A percentile compares a stretch with the other conserved stretches of the same genome.
Evolutionary conservation across 192 early-diverging fungal species (phyloP).

Genomic region (Coemansia sp.): DNA sequence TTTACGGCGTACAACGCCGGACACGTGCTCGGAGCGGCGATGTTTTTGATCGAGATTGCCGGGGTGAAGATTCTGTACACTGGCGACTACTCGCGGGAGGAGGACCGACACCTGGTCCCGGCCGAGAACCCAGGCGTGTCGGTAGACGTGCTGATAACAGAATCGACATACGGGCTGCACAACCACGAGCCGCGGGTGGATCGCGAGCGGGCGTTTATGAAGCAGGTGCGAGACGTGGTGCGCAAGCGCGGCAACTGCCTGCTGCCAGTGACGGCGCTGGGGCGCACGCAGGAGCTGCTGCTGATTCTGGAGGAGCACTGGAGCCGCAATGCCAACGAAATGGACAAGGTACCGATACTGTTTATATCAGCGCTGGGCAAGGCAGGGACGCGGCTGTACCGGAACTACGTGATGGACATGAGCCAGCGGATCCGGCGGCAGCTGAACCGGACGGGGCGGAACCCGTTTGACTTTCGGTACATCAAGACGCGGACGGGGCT

Average conservation of each 20-base stretch:
- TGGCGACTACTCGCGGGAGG: slow-evolving; percentile 98
- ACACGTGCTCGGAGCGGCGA: slow-evolving; percentile 96
- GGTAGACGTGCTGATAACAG: slow-evolving; percentile 91
- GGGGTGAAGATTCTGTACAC: slow-evolving; percentile 92
- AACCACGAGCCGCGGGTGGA: slow-evolving; percentile 91
- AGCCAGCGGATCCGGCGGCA: slow-evolving; percentile 89
- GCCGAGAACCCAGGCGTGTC: slow-evolving; percentile 84
- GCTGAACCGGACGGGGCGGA: slow-evolving; percentile 65
- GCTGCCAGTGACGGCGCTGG: slow-evolving; percentile 96
- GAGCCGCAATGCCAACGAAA: slow-evolving; percentile 73
- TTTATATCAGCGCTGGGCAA: slow-evolving; percentile 95
- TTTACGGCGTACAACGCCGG: slow-evolving; percentile 97
- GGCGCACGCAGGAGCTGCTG: slow-evolving; percentile 93
- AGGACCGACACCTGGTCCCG: slow-evolving; percentile 96
- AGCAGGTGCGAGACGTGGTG: slow-evolving; percentile 79
- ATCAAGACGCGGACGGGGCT: slow-evolving; percentile 85
- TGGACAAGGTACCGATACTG: slow-evolving; percentile 90
- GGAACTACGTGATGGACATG: slow-evolving; percentile 99
- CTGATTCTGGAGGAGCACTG: slow-evolving; percentile 98
- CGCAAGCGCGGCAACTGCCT: slow-evolving; percentile 83
- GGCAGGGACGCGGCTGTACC: slow-evolving; percentile 94
- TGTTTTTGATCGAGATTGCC: slow-evolving; percentile 92
- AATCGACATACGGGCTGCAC: slow-evolving; percentile 96
- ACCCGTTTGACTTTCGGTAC: slow-evolving; percentile 96
- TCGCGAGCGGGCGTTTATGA: slow-evolving; percentile 85